Evolutionary conservation across 2,329 filamentous ascomycete species (phyloP).

Genomic region (Fusarium acutatum): DNA sequence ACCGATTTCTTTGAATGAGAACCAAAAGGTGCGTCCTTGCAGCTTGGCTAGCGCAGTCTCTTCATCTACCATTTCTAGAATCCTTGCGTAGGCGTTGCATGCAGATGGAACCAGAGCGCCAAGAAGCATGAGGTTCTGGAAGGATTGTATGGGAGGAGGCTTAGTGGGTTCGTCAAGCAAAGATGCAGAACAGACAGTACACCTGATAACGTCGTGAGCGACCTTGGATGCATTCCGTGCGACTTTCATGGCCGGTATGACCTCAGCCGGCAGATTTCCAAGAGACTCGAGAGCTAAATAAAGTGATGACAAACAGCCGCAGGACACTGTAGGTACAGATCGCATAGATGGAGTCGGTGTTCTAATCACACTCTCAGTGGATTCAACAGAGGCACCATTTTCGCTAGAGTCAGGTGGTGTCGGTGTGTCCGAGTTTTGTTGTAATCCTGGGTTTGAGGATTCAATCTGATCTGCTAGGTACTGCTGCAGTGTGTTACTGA

Average conservation of each 20-base stretch:
- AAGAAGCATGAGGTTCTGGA: constrained; percentile 68
- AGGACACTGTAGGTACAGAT: constrained; percentile 46
- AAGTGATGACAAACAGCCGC: constrained; percentile 59
- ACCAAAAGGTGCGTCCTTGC: constrained; percentile 53
- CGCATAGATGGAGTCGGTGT: constrained; percentile 21
- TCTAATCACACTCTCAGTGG: constrained; percentile 16
- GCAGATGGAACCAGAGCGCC: constrained; percentile 66
- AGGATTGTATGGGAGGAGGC: constrained; percentile 56
- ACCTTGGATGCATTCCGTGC: constrained; percentile 58
- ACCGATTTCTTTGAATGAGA: constrained; percentile 58
- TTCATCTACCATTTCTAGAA: constrained; percentile 64
- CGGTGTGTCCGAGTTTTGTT: constrained; percentile 28
- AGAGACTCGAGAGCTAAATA: constrained; percentile 62
- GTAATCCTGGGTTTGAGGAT: constrained; percentile 11
- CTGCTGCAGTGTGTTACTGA: constrained; percentile 40
- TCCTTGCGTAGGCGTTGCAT: constrained; percentile 64
- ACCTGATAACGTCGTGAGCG: constrained; percentile 62
- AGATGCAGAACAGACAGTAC: constrained; percentile 57
- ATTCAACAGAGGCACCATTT: constrained; percentile 30
- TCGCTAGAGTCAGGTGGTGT: constrained; percentile 36
- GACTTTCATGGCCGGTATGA: constrained; percentile 57
- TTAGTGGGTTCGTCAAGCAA: constrained; percentile 46
- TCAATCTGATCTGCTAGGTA: constrained; percentile 37
- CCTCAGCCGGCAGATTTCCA: constrained; percentile 54
- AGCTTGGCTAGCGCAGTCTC: constrained; percentile 56